A percentile compares a stretch with the other conserved stretches of the same genome.
Conservation (phyloP, 176 grass and related monocot species). For the Eleusine coracana region DNA sequence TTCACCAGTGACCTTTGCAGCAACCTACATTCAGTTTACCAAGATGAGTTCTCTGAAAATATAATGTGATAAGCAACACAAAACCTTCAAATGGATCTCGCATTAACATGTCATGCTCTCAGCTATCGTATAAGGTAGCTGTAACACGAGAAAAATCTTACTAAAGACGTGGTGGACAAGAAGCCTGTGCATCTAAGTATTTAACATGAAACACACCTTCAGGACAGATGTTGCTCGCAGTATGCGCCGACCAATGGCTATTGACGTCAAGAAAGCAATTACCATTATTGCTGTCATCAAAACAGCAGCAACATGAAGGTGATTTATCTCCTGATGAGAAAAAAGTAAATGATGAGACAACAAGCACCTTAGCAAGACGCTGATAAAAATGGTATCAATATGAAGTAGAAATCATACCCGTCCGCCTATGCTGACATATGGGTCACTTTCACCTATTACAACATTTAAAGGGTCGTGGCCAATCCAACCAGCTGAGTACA, state of each 20-base stretch:
- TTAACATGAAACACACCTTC: slow-evolving; percentile 57
- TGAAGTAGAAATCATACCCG: slow-evolving; percentile 56
- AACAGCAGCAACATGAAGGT: slow-evolving; percentile 71
- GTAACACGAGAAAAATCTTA: background rate
- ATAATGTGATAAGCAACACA: slow-evolving; percentile 8
- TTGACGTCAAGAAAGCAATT: slow-evolving; percentile 73
- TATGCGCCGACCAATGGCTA: slow-evolving; percentile 86
- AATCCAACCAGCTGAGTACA: slow-evolving; percentile 94
- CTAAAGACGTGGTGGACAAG: background rate
- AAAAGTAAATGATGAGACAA: slow-evolving; percentile 34
- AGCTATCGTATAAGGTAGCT: background rate
- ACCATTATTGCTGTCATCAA: slow-evolving; percentile 92
- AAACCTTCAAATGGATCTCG: background rate
- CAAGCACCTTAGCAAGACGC: slow-evolving; percentile 16
- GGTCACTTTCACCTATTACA: slow-evolving; percentile 84
- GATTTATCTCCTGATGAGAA: slow-evolving; percentile 74
- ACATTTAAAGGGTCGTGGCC: slow-evolving; percentile 84
- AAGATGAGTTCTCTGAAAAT: slow-evolving; percentile 30
- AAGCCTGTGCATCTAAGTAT: slow-evolving; percentile 33
- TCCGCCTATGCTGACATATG: slow-evolving; percentile 83
- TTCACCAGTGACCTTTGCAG: slow-evolving; percentile 91
- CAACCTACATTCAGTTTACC: slow-evolving; percentile 65
- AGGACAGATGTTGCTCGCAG: slow-evolving; percentile 82
- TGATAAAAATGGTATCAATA: slow-evolving; percentile 18
- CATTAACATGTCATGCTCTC: slow-evolving; percentile 3